Evolutionary conservation across 2,329 filamentous ascomycete species (phyloP).

Genomic region (Colletotrichum tamarilloi): DNA sequence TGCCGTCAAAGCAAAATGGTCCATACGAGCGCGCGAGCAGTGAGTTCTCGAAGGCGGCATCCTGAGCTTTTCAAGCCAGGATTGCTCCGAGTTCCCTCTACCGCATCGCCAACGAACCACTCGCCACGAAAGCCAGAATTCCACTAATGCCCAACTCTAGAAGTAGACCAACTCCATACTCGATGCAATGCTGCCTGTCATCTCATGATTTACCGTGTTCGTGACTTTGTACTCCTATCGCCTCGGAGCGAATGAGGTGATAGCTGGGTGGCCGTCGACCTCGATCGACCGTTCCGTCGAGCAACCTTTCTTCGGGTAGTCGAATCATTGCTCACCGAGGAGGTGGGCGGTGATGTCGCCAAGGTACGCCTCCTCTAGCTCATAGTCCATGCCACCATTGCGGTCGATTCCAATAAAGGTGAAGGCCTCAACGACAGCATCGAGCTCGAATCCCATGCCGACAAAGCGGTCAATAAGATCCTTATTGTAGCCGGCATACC

Average conservation of each 20-base stretch:
- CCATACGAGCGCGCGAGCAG: neutral
- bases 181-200: slow-evolving; percentile 12
- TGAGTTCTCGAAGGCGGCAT: neutral
- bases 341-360: slow-evolving; percentile 89
- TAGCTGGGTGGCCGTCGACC: neutral
- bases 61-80: neutral
- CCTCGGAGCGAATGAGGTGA: neutral
- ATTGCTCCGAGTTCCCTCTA: neutral
- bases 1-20: neutral
- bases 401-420: slow-evolving; percentile 83
- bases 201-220: neutral
- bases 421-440: slow-evolving; percentile 88
- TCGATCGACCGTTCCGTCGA: neutral
- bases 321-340: slow-evolving; percentile 75
- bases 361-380: slow-evolving; percentile 90
- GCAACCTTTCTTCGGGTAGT: neutral
- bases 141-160: slow-evolving; percentile 20
- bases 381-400: slow-evolving; percentile 82
- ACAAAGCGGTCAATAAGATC: slow-evolving; percentile 86
- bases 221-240: neutral
- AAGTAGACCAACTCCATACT: slow-evolving; percentile 20
- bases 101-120: neutral
- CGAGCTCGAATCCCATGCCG: slow-evolving; percentile 90
- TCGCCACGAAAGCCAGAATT: neutral
- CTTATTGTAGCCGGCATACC: slow-evolving; percentile 89